Evolutionary conservation across 2,329 filamentous ascomycete species (phyloP).

Genomic region (Apiospora hydei): DNA sequence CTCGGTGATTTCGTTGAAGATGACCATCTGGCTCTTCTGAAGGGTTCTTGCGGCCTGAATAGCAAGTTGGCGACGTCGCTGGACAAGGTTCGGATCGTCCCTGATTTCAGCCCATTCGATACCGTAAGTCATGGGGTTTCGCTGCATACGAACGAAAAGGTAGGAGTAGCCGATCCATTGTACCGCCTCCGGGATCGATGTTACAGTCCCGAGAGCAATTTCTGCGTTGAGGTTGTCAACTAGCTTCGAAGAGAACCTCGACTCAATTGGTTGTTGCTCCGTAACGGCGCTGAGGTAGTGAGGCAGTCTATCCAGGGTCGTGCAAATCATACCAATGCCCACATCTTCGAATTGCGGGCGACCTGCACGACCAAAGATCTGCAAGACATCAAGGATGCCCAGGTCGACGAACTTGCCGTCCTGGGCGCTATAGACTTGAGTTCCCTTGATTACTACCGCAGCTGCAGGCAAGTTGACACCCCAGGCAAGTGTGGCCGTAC

Average conservation of each 20-base stretch:
- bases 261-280: conserved; percentile 96
- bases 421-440: conserved; percentile 94
- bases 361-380: conserved; percentile 98
- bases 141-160: conserved; percentile 94
- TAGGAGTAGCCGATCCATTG: conserved; percentile 99
- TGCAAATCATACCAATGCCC: conserved; percentile 98
- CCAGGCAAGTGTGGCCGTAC: conserved; percentile 97
- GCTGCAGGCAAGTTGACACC: conserved; percentile 98
- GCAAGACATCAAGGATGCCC: conserved; percentile 93
- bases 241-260: conserved; percentile 90
- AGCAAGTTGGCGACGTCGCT: conserved; percentile 83
- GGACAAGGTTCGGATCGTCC: conserved; percentile 87
- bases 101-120: conserved; percentile 93
- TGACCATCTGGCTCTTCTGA: conserved; percentile 97
- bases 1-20: conserved; percentile 94
- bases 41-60: conserved; percentile 87
- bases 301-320: conserved; percentile 88
- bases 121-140: conserved; percentile 89
- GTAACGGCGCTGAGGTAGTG: conserved; percentile 95
- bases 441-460: conserved; percentile 97
- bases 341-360: conserved; percentile 97
- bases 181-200: conserved; percentile 89
- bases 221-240: conserved; percentile 98
- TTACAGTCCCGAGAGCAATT: conserved; percentile 91
- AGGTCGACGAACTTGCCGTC: conserved; percentile 97